Base-by-base conservation (phyloP, 305 asterid species). In the Plantago lanceolata region DNA sequence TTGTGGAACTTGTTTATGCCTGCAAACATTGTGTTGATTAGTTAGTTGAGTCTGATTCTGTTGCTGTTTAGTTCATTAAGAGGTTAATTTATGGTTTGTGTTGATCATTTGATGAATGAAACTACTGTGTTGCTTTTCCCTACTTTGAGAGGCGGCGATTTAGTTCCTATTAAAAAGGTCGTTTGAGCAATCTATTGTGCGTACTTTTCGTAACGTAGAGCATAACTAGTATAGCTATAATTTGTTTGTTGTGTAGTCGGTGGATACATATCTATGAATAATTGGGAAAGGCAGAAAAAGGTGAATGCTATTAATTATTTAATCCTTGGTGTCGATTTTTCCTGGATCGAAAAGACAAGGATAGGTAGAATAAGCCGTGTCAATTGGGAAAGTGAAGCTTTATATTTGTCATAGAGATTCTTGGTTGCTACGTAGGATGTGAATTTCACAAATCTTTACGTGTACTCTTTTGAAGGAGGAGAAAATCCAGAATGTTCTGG, bases 401-500 rank as follows among this genome's bases (percentile, higher is more conserved):
- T 48, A 54, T 57, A 8, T 50, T 64, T 4, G 17, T 65, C n/a
- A 20, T 72, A 59, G 45, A 51, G 31, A 51, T 64, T 73, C 21
- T 19, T 13, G 49, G 52, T 67, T 50, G n/a, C 5, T 59, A 61
- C 11, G 16, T 67, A 51, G 63, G 52, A 48, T 24, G 59, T 16
- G 63, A 55, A 64, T 72, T 59, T 76, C 29, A 73, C 24, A 24
- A 54, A 63, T 72, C 26, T 58, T 59, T 19, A 58, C 26, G 65
- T 66, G 28, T 65, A 28, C 56, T 69, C 60, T 75, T 69, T 75
- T 81, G 74, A 82, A 90, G 99, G 97, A 79, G 68, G 97, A 88
- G 71, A 94, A 94, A 72, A 81, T 94, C 74, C 91, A 94, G 65
- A 84, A 79, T 73, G 87, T 85, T 49, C 71, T 94, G 81, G 99